These are phyloP conservation scores for Saksenaea oblongispora DNA, from an alignment of 371 early-diverging fungal genomes.

Conservation along the genomic window DNA sequence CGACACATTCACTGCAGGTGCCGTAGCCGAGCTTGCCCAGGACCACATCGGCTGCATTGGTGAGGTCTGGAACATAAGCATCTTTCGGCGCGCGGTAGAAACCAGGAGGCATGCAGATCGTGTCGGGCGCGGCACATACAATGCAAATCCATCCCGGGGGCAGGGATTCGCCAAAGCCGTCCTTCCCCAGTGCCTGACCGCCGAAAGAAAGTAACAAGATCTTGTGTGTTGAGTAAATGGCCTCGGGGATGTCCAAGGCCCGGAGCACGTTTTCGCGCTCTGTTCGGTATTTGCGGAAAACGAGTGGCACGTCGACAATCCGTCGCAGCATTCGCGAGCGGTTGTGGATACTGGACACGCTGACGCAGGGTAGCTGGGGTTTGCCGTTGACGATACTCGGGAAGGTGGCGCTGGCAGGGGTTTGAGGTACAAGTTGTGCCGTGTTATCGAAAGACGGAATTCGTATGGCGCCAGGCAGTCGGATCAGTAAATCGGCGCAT, in stretches of 20 bases:
- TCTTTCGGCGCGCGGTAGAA: constrained; percentile 65
- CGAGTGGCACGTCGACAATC: constrained; percentile 63
- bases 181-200: constrained; percentile 61
- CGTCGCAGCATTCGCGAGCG: constrained; percentile 22
- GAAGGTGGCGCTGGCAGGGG: constrained; percentile 27
- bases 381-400: constrained; percentile 44
- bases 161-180: constrained; percentile 56
- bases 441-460: constrained; percentile 66
- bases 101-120: constrained; percentile 45
- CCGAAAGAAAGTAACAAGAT: constrained; percentile 78
- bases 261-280: constrained; percentile 56
- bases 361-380: constrained; percentile 35
- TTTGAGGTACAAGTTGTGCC: constrained; percentile 35
- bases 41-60: constrained; percentile 74
- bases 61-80: constrained; percentile 76
- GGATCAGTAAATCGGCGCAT: constrained; percentile 61
- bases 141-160: constrained; percentile 80
- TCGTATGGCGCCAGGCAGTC: constrained; percentile 70
- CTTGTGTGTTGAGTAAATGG: constrained; percentile 56
- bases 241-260: constrained; percentile 59
- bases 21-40: constrained; percentile 83
- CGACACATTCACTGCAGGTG: constrained; percentile 81
- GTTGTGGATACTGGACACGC: constrained; percentile 28
- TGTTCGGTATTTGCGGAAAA: constrained; percentile 54
- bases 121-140: constrained; percentile 63